A percentile compares a stretch with the other conserved stretches of the same genome.
These are phyloP conservation scores for Silene coronaria DNA, from an alignment of 179 eudicot genomes.

Conservation along the genomic window DNA sequence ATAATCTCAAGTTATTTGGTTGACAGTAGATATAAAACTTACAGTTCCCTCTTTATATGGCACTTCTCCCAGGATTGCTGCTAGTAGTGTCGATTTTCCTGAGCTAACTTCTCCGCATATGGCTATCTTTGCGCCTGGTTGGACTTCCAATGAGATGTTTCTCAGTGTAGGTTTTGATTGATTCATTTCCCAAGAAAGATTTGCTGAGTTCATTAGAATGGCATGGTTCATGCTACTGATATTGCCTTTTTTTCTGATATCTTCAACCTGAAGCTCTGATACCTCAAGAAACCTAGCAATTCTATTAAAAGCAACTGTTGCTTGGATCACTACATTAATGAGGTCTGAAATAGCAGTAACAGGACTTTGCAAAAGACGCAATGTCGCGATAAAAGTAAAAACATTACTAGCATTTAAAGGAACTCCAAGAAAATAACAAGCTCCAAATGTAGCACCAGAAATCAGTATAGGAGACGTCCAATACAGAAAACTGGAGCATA, in stretches of 20 bases:
- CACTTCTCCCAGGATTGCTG: conserved; percentile 74
- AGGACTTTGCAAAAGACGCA: conserved; percentile 68
- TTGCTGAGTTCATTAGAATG: conserved; percentile 40
- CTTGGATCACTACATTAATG: conserved; percentile 57
- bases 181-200: conserved; percentile 53
- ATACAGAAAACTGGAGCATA: conserved; percentile 42
- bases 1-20: neutral
- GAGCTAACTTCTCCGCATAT: conserved; percentile 81
- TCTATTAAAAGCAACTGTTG: conserved; percentile 54
- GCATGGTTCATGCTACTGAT: conserved; percentile 8
- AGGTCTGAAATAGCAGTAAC: conserved; percentile 57
- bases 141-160: conserved; percentile 40
- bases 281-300: conserved; percentile 59
- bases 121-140: conserved; percentile 53
- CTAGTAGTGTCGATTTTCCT: conserved; percentile 69
- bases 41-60: conserved; percentile 55
- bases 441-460: conserved; percentile 65
- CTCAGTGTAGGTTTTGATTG: conserved; percentile 39
- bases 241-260: conserved; percentile 29
- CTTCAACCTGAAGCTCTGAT: conserved; percentile 46
- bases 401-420: conserved; percentile 65
- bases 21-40: conserved; percentile 23
- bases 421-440: conserved; percentile 51
- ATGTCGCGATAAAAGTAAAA: conserved; percentile 69
- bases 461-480: conserved; percentile 71